Base-by-base conservation (phyloP, 106 monocot genomes). In the Triglochin maritima region DNA sequence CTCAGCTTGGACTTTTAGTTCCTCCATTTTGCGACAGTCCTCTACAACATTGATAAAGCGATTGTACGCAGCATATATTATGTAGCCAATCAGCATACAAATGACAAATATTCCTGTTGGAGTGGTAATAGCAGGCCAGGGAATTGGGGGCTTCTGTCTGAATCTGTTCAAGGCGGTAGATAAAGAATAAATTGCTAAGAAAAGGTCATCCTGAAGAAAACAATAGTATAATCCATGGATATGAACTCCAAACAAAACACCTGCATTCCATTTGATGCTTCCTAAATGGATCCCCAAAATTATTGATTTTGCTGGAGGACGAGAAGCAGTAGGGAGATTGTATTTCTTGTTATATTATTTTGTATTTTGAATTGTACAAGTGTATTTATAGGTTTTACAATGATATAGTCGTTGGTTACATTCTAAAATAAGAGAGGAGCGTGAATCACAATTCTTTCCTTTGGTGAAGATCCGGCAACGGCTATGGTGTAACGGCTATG, bases 201-300 rank as follows among this genome's bases (percentile, higher is more conserved):
- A 29, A 29, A 29, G 29, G 29, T 29, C 29, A 29, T 29, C 29
- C 29, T 29, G 29, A 29, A 29, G 29, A 29, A 29, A 29, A 29
- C 29, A 29, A 29, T 29, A 29, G 29, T 29, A 29, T 29, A 29
- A 29, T 29, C 29, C 29, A 29, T 29, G 29, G 29, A 29, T 29
- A 29, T 29, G 29, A 29, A 29, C 29, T 29, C 29, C 29, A 29
- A 29, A 29, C 29, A 29, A 29, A 29, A 29, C 29, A 78, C 96
- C 88, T 84, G 80, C 96, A 98, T 49, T 77, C 59, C 91, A 98
- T 98, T 49, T 98, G 78, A 58, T 98, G 96, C 59, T 74, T 98
- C 67, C 91, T 83, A 50, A 84, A 98, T 52, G 91, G 96, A 73
- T 98, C 96, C 44, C 91, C 96, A 75, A 98, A 98, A n/a, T n/a